These are phyloP conservation scores for Kodamaea plutei DNA, from an alignment of 1,139 yeast species.

Conservation along the genomic window DNA sequence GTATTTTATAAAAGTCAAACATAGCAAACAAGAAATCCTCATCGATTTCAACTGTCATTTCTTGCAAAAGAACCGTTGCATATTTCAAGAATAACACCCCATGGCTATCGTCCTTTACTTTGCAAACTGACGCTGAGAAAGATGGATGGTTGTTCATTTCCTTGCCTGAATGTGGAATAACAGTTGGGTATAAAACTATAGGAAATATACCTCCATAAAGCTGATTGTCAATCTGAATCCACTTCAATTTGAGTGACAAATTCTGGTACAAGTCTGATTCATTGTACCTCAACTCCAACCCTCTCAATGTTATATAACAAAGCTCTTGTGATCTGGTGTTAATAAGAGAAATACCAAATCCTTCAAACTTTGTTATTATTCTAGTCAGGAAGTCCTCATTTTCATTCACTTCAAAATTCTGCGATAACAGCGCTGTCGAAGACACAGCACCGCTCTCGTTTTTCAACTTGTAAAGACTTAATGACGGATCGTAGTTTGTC, in stretches of 20 bases:
- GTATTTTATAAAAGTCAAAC: conserved; percentile 70
- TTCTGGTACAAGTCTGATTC: conserved; percentile 85
- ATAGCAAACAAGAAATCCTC: conserved; percentile 88
- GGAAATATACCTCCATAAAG: conserved; percentile 86
- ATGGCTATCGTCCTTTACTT: conserved; percentile 82
- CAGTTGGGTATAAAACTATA: conserved; percentile 85
- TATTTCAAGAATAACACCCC: conserved; percentile 89
- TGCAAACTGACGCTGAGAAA: conserved; percentile 77
- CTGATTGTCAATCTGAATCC: conserved; percentile 95
- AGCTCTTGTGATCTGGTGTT: conserved; percentile 71
- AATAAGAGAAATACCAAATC: conserved; percentile 83
- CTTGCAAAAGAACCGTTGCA: conserved; percentile 85
- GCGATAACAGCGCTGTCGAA: conserved; percentile 20
- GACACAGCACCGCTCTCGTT: conserved; percentile 17
- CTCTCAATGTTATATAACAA: conserved; percentile 75
- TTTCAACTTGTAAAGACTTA: conserved; percentile 65
- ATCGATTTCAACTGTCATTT: conserved; percentile 86
- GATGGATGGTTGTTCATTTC: conserved; percentile 91
- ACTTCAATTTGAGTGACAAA: conserved; percentile 73
- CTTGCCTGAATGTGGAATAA: conserved; percentile 76
- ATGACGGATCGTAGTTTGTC: conserved; percentile 73
- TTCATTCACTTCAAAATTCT: conserved; percentile 60
- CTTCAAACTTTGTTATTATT: conserved; percentile 68
- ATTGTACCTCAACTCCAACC: conserved; percentile 75
- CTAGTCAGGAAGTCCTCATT: conserved; percentile 67